These are phyloP conservation scores for Wickerhamomyces silvicola DNA, from an alignment of 805 yeast genomes.

Conservation along the genomic window DNA sequence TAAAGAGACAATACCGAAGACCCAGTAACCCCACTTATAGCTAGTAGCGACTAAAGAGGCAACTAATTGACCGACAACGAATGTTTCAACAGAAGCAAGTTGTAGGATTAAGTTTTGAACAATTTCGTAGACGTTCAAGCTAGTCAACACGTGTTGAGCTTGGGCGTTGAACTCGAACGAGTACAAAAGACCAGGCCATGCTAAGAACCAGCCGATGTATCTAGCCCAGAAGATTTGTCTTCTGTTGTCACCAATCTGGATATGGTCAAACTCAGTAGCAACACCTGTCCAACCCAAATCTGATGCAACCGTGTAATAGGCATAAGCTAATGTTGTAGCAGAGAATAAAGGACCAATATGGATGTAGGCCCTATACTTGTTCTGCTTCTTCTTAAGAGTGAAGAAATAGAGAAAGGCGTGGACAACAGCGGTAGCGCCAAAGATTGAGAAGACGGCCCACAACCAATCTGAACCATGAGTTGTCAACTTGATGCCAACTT, in stretches of 20 bases:
- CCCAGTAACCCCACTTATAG: constrained; percentile 67
- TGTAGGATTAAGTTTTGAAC: constrained; percentile 31
- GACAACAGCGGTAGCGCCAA: constrained; percentile 31
- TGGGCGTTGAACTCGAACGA: constrained; percentile 23
- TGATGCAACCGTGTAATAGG: constrained; percentile 52
- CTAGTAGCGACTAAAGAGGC: constrained; percentile 48
- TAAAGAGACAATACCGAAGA: constrained; percentile 42
- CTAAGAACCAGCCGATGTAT: constrained; percentile 52
- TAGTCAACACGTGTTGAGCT: constrained; percentile 12
- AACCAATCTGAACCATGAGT: constrained; percentile 60
- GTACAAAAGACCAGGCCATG: constrained; percentile 39
- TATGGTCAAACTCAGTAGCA: constrained; percentile 43
- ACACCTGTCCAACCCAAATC: constrained; percentile 49
- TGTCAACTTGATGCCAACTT: constrained; percentile 46
- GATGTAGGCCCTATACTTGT: constrained; percentile 23
- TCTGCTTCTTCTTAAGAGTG: constrained; percentile 17
- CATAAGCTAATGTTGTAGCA: constrained; percentile 35
- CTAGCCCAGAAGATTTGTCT: constrained; percentile 54
- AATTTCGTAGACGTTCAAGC: constrained; percentile 12
- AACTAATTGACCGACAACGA: constrained; percentile 48
- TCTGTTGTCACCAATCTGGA: constrained; percentile 25
- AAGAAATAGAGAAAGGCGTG: constrained; percentile 20
- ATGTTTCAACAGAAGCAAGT: constrained; percentile 38
- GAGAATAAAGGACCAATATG: constrained; percentile 38
- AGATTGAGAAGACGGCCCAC: constrained; percentile 54